These are phyloP conservation scores for Boletus subcaerulescens DNA, from an alignment of 768 basidiomycete species.

Conservation along the genomic window DNA sequence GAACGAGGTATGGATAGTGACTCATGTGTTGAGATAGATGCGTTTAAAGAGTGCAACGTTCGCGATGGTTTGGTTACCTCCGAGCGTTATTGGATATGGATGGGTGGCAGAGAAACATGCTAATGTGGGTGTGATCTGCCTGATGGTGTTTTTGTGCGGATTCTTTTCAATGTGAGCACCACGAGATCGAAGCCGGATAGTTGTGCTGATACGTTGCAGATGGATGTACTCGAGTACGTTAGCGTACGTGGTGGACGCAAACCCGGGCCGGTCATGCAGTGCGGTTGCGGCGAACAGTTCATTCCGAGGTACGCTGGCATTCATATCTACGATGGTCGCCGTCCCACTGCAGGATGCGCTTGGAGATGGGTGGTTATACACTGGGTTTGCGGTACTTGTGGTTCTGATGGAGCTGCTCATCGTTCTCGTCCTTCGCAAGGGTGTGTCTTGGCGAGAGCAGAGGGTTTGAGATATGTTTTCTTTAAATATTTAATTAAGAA, in stretches of 20 bases:
- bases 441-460: slow-evolving; percentile 56
- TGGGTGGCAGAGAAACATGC: slow-evolving; percentile 69
- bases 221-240: slow-evolving; percentile 67
- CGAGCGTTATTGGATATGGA: slow-evolving; percentile 62
- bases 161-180: slow-evolving; percentile 66
- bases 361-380: slow-evolving; percentile 81
- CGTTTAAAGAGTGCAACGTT: slow-evolving; percentile 61
- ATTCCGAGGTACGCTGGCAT: slow-evolving; percentile 68
- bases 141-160: slow-evolving; percentile 69
- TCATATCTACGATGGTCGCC: slow-evolving; percentile 67
- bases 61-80: slow-evolving; percentile 55
- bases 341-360: slow-evolving; percentile 71
- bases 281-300: slow-evolving; percentile 76
- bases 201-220: slow-evolving; percentile 27
- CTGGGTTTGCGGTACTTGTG: slow-evolving; percentile 58
- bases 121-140: slow-evolving; percentile 64
- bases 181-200: background rate
- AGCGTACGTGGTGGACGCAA: slow-evolving; percentile 86
- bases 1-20: background rate
- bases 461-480: slow-evolving; percentile 2
- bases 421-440: slow-evolving; percentile 59
- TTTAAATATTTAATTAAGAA: slow-evolving; percentile 7
- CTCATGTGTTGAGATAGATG: slow-evolving; percentile 52
- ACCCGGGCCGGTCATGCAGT: slow-evolving; percentile 72
- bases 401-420: slow-evolving; percentile 51